Conservation (phyloP, 2,329 filamentous ascomycete species). For the Calonectria hawksworthii region DNA sequence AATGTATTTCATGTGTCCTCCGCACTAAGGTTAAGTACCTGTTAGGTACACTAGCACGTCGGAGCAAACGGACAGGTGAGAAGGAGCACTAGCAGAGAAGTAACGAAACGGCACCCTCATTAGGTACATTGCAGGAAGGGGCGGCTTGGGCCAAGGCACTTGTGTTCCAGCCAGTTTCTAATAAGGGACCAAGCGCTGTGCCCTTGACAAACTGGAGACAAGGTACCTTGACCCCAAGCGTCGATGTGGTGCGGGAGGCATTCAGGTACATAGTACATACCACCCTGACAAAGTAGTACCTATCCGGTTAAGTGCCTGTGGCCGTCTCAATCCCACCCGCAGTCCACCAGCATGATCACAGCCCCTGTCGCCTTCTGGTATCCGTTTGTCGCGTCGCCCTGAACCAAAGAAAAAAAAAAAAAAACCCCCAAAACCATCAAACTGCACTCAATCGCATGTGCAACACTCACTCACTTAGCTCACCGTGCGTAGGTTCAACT, state of each 20-base stretch:
- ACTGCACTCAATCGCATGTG: background rate
- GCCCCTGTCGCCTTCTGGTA: constrained; percentile 2
- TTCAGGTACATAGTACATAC: background rate
- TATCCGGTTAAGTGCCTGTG: background rate
- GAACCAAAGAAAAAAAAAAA: background rate
- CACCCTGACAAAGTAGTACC: background rate
- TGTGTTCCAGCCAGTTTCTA: background rate
- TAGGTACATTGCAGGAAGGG: background rate
- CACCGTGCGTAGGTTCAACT: background rate
- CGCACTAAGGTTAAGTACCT: background rate
- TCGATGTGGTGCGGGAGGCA: background rate
- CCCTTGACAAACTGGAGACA: background rate
- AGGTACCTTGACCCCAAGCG: background rate
- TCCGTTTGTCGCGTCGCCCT: constrained; percentile 1
- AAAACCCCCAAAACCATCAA: background rate
- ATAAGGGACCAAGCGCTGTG: background rate
- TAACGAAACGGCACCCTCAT: background rate
- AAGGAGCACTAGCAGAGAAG: background rate
- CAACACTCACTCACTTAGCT: background rate
- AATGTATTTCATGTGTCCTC: background rate
- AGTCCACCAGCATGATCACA: background rate
- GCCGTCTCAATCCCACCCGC: background rate
- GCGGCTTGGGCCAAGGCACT: background rate
- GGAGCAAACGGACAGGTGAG: background rate
- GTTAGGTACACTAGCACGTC: background rate